Conservation (phyloP, 805 yeast genomes). For the Wickerhamiella brachini region DNA sequence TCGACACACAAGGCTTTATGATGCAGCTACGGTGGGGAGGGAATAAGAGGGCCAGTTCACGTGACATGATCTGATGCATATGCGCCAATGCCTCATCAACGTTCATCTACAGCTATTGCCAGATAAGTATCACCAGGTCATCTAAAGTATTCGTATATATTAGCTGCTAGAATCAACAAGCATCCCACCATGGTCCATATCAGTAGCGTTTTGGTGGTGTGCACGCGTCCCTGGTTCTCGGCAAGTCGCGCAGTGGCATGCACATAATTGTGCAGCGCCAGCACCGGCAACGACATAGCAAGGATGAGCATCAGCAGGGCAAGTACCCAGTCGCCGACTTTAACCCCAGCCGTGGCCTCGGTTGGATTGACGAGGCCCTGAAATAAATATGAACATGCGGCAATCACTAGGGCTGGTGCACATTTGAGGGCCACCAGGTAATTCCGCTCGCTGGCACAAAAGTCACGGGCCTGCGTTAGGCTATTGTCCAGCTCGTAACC, state of each 20-base stretch:
- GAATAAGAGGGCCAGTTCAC: background rate
- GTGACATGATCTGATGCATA: background rate
- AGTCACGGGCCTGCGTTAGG: background rate
- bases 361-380: background rate
- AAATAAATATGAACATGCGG: background rate
- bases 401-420: background rate
- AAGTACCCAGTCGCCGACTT: background rate
- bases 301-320: conserved; percentile 13
- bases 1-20: no score
- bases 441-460: background rate
- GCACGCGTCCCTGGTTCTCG: background rate
- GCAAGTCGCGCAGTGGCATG: background rate
- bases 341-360: background rate
- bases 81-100: no score
- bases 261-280: conserved; percentile 17
- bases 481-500: background rate
- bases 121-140: background rate
- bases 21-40: no score
- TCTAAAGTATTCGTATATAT: background rate
- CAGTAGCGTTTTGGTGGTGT: background rate
- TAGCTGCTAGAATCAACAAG: background rate
- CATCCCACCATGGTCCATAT: background rate
- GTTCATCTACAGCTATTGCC: no score
- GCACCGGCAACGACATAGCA: conserved; percentile 12
- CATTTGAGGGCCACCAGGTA: background rate